Conservation (phyloP, 305 asterid genomes). For the Fraxinus xanthoxyloides region DNA sequence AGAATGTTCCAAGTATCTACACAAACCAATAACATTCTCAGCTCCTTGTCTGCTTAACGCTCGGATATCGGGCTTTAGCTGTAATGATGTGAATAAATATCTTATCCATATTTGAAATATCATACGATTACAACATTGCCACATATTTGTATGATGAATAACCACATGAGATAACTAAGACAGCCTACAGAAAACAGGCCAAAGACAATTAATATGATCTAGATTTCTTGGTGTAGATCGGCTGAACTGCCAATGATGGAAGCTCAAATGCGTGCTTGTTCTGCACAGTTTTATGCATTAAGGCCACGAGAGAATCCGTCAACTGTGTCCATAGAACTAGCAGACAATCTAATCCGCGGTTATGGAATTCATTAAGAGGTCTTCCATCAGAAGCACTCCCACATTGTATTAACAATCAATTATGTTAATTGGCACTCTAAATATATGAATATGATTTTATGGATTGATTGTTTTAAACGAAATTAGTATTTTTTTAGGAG, state of each 20-base stretch:
- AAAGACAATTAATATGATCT: neutral
- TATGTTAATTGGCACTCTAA: neutral
- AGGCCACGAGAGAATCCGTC: neutral
- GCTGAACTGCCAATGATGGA: neutral
- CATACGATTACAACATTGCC: neutral
- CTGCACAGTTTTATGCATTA: neutral
- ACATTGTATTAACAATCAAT: neutral
- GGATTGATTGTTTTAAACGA: neutral
- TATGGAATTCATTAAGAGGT: neutral
- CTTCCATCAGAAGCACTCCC: neutral
- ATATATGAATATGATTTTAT: neutral
- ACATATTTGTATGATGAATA: neutral
- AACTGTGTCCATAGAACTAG: neutral
- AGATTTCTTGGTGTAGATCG: neutral
- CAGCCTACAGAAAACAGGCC: neutral
- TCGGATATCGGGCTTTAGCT: neutral
- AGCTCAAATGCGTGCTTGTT: neutral
- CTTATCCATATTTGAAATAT: neutral
- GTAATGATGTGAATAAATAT: neutral
- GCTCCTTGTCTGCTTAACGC: neutral
- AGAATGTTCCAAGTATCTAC: neutral
- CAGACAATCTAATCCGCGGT: neutral
- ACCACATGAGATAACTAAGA: neutral
- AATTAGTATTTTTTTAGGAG: neutral
- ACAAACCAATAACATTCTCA: neutral